phyloP scores from a whole-genome alignment of 768 basidiomycete species.

The Austroboletus festivus region DNA sequence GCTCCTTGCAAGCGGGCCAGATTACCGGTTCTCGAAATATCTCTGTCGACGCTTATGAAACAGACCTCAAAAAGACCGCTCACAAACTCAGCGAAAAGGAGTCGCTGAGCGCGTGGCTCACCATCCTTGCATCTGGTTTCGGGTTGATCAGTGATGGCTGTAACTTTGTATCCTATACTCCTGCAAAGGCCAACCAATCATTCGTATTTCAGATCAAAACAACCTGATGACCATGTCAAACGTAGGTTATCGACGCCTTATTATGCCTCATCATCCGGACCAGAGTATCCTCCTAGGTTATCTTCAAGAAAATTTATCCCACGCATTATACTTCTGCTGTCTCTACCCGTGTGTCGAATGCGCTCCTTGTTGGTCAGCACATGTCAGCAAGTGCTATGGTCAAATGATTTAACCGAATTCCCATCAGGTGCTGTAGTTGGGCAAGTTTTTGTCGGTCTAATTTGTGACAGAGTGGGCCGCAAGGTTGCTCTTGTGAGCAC shows the following conservation, averaged over 20 bases:
- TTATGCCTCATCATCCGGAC: not conserved
- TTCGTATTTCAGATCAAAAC: conserved; percentile 51
- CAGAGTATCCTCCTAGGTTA: conserved; percentile 42
- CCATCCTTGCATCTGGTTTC: conserved; percentile 61
- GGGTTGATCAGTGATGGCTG: conserved; percentile 66
- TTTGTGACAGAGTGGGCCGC: conserved; percentile 73
- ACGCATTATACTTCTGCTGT: conserved; percentile 55
- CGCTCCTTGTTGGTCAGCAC: conserved; percentile 61
- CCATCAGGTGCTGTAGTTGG: conserved; percentile 56
- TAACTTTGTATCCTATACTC: conserved; percentile 23
- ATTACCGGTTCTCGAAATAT: conserved; percentile 12
- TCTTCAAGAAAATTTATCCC: conserved; percentile 64
- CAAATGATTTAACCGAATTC: conserved; percentile 1
- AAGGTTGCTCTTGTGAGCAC: conserved; percentile 72
- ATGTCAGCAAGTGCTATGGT: not conserved
- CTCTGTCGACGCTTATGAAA: conserved; percentile 24
- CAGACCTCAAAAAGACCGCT: conserved; percentile 19
- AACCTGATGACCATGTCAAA: conserved; percentile 71
- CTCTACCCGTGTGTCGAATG: conserved; percentile 68
- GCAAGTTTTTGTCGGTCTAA: conserved; percentile 58
- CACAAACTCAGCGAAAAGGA: conserved; percentile 37
- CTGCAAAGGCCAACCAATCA: conserved; percentile 3
- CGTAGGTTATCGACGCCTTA: conserved; percentile 36
- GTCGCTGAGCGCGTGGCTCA: conserved; percentile 55
- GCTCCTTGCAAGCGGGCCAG: conserved; percentile 7